A percentile compares a stretch with the other conserved stretches of the same genome.
These are phyloP conservation scores for Wakefieldia striispora DNA, from an alignment of 768 basidiomycete species.

Conservation along the genomic window DNA sequence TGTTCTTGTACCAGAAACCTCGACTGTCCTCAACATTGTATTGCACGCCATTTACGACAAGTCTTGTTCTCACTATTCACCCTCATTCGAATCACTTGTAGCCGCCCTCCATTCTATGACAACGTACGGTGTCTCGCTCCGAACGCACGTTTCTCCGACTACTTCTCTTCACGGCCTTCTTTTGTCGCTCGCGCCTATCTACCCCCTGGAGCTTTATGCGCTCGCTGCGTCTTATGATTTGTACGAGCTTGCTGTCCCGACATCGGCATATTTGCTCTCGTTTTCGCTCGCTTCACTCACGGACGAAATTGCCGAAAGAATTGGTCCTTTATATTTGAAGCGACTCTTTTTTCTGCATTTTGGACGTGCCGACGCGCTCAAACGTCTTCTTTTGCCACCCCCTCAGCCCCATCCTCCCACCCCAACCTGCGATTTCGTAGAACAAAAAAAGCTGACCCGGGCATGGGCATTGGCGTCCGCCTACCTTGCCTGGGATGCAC, in stretches of 20 bases:
- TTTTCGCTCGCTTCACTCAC: constrained; percentile 65
- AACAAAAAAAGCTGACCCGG: constrained; percentile 76
- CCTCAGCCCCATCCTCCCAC: constrained; percentile 78
- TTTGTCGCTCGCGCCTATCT: constrained; percentile 63
- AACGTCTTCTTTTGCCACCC: constrained; percentile 71
- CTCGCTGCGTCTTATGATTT: constrained; percentile 66
- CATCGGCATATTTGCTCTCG: constrained; percentile 72
- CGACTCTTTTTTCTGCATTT: constrained; percentile 83
- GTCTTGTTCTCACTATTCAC: constrained; percentile 73
- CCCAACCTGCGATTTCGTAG: constrained; percentile 60
- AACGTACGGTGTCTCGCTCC: constrained; percentile 58
- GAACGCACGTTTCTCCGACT: constrained; percentile 45
- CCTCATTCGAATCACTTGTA: constrained; percentile 56
- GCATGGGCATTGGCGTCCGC: constrained; percentile 84
- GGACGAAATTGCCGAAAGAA: constrained; percentile 65
- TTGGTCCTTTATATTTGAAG: constrained; percentile 76
- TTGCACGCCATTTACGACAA: constrained; percentile 72
- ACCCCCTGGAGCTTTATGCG: constrained; percentile 70
- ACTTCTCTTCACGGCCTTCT: constrained; percentile 59
- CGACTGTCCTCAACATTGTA: constrained; percentile 65
- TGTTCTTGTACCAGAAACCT: constrained; percentile 58
- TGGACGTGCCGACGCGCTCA: constrained; percentile 78
- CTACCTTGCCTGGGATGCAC: constrained; percentile 81
- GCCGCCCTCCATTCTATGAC: constrained; percentile 55
- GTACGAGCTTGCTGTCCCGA: constrained; percentile 70